These are phyloP conservation scores for Tuber umbilicatum DNA, from an alignment of 495 filamentous ascomycete genomes.

Conservation along the genomic window DNA sequence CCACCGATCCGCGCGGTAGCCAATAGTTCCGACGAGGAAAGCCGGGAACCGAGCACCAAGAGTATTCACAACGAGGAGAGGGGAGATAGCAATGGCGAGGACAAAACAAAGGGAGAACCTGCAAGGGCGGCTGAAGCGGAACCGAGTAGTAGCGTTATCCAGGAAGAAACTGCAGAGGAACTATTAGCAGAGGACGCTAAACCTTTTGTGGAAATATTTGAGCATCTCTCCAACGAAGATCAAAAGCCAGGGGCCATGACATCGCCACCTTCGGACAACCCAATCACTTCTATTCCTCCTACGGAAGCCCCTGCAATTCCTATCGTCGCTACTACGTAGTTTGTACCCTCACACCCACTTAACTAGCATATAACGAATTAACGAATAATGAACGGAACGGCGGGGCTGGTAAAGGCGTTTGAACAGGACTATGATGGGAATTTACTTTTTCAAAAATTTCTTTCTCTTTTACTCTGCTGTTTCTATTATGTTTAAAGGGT, in stretches of 20 bases:
- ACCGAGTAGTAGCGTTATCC: constrained; percentile 3
- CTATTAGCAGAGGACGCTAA: constrained; percentile 5
- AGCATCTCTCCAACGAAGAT: constrained; percentile 14
- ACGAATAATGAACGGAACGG: neutral
- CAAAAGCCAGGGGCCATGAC: constrained; percentile 6
- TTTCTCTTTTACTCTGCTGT: neutral
- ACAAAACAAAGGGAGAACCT: neutral
- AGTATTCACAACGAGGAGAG: neutral
- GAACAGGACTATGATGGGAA: neutral
- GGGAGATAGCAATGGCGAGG: neutral
- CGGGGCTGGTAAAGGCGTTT: neutral
- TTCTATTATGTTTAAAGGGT: neutral
- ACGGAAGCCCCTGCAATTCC: constrained; percentile 7
- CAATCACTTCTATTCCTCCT: constrained; percentile 1
- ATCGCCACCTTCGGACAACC: constrained; percentile 1
- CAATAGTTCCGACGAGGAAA: neutral
- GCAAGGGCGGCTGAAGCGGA: neutral
- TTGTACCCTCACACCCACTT: constrained; percentile 9
- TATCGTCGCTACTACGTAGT: constrained; percentile 15
- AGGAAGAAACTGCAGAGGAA: constrained; percentile 6
- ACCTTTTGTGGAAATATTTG: constrained; percentile 4
- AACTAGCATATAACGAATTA: neutral
- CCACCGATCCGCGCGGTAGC: neutral
- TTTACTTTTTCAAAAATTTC: neutral
- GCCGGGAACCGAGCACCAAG: neutral